Percentiles rank a stretch among this genome's conserved stretches.
These are phyloP conservation scores for Neoascochyta sp. DNA, from an alignment of 2,329 filamentous ascomycete genomes.

Conservation along the genomic window DNA sequence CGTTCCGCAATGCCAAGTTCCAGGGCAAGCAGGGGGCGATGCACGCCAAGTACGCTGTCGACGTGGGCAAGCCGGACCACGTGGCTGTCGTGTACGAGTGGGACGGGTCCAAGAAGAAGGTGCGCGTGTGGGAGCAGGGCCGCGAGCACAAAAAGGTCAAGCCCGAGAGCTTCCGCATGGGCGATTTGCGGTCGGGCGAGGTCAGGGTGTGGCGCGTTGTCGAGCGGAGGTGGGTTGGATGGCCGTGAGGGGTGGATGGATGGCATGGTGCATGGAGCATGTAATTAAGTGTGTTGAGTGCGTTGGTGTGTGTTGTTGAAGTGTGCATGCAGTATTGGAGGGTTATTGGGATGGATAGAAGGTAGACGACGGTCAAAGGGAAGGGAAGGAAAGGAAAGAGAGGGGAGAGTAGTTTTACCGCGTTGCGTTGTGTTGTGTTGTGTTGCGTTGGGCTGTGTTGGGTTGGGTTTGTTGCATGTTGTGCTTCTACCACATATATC, in stretches of 20 bases:
- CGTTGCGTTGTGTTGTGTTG: too few species aligned
- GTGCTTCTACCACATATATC: too few species aligned
- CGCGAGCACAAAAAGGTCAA: constrained; percentile 91
- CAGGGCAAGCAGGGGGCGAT: constrained; percentile 93
- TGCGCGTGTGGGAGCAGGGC: constrained; percentile 91
- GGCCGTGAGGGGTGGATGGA: constrained; percentile 53
- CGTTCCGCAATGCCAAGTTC: constrained; percentile 87
- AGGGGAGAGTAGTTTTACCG: too few species aligned
- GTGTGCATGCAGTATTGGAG: too few species aligned
- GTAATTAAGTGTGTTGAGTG: too few species aligned
- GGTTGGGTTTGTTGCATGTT: too few species aligned
- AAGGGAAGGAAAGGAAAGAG: too few species aligned
- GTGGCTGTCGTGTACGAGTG: constrained; percentile 91
- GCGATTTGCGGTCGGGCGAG: constrained; percentile 87
- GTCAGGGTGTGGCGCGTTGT: constrained; percentile 97
- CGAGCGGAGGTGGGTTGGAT: constrained; percentile 86
- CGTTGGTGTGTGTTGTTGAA: too few species aligned
- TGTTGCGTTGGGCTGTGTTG: too few species aligned
- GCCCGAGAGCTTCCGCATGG: constrained; percentile 88
- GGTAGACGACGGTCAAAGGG: too few species aligned
- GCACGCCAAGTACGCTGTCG: constrained; percentile 87
- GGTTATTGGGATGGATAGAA: too few species aligned
- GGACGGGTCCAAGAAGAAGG: constrained; percentile 98
- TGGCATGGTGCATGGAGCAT: too few species aligned
- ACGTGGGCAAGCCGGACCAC: constrained; percentile 85